Evolutionary conservation across 2,329 filamentous ascomycete genomes (phyloP), one percentile per base, ranked within the genome.

Genomic region (Aphanoascus verrucosus): DNA sequence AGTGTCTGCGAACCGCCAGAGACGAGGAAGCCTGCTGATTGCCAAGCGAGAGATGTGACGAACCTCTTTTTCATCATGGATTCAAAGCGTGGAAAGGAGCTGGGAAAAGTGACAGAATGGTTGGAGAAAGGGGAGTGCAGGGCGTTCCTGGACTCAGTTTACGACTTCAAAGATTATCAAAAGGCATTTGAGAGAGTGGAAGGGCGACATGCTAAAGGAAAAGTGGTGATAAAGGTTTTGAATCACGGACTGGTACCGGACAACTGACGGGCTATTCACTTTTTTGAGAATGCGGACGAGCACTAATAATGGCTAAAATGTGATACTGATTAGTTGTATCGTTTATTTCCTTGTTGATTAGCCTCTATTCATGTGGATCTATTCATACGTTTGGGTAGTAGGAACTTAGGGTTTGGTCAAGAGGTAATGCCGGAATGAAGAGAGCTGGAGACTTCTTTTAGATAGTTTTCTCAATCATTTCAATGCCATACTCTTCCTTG

Each of bases 401-500:
- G 5, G 40, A 44, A 23, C 14, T 19, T 23, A 8, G n/a, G 23
- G 15, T 52, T 52, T 12, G 38, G 28, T 43, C 35, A n/a, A 47
- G 12, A 28, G 9, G n/a, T 32, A 20, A 23, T 49, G 32, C 11
- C 31, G 32, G 11, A 49, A 3, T 7, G 23, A 28, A 28, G 23
- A 28, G 23, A 28, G 3, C 23, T n/a, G n/a, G 7, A 28, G 23
- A 28, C 7, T 46, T 46, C 34, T 15, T 60, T 62, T 67, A 70
- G 55, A 73, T 55, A 58, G 70, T 74, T 79, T 87, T 85, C 76
- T 88, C 84, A 60, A 77, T 79, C 72, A 86, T 78, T 68, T 78
- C 77, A 63, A 88, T 87, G 41, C 82, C 84, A 61, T 88, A 86
- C 64, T 88, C 81, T 69, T 86, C 81, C 77, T 85, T 83, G 56